Conservation (phyloP, 2,329 filamentous ascomycete genomes). For the Sarocladiaceae sp. region DNA sequence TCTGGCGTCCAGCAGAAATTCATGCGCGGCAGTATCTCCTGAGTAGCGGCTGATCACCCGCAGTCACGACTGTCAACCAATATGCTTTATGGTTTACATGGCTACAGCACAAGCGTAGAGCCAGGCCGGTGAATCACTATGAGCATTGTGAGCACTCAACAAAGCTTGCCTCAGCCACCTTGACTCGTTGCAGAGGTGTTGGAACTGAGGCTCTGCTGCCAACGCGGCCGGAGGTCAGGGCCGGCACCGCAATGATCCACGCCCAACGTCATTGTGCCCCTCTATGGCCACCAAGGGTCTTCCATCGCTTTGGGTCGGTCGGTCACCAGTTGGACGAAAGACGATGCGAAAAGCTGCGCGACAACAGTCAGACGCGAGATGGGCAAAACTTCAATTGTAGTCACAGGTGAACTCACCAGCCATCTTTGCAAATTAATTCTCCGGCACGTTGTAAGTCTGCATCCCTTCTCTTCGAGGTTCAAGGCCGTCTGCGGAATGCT, state of each 20-base stretch:
- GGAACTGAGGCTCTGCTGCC: conserved; percentile 4
- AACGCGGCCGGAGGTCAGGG: neutral
- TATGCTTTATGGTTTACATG: no score
- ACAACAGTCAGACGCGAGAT: no score
- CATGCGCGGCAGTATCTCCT: no score
- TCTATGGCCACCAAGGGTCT: neutral
- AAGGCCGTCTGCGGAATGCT: conserved; percentile 2
- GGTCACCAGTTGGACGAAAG: no score
- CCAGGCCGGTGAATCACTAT: neutral
- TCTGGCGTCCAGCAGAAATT: no score
- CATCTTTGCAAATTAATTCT: neutral
- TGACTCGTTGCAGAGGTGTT: neutral
- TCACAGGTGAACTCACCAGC: neutral
- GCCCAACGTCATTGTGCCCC: conserved; percentile 8
- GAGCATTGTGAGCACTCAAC: neutral
- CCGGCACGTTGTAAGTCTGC: neutral
- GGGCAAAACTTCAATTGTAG: neutral
- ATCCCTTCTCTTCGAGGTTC: neutral
- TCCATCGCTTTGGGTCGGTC: no score
- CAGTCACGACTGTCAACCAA: no score
- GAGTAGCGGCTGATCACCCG: no score
- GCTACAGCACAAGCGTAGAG: no score
- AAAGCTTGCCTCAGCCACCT: neutral
- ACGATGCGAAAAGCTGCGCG: no score
- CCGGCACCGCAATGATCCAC: conserved; percentile 1